Conservation (phyloP, 75 land plant species). For the Pseudotsuga menziesii region DNA sequence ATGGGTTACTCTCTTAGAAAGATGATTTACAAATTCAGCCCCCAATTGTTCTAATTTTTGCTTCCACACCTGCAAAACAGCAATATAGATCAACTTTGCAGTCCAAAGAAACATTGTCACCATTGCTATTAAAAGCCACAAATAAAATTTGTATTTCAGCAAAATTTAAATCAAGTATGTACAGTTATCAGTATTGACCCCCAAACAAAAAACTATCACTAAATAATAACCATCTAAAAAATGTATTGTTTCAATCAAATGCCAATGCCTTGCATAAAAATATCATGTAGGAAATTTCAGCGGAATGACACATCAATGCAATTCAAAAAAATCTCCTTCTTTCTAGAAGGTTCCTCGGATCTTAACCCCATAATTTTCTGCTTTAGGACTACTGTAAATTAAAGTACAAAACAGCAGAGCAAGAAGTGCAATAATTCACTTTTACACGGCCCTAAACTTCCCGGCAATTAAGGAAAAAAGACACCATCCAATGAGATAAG, state of each 20-base stretch:
- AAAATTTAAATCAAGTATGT: not conserved
- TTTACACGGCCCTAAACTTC: too few relatives aligned
- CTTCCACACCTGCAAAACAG: conserved; percentile 69
- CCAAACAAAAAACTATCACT: not conserved
- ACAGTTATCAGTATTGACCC: not conserved
- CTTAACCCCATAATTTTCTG: too few relatives aligned
- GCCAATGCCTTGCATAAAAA: not conserved
- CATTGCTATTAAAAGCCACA: not conserved
- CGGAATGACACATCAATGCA: too few relatives aligned
- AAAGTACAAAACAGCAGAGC: too few relatives aligned
- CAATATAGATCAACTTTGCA: not conserved
- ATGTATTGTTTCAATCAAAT: not conserved
- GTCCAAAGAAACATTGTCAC: not conserved
- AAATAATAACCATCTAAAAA: not conserved
- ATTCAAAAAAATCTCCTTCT: too few relatives aligned
- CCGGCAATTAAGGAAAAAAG: too few relatives aligned
- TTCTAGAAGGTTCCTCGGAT: too few relatives aligned
- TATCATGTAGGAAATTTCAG: not conserved
- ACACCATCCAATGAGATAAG: too few relatives aligned
- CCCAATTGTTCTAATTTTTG: conserved; percentile 74
- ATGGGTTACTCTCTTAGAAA: conserved; percentile 63
- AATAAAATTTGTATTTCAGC: not conserved
- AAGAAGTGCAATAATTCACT: too few relatives aligned
- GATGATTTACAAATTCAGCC: conserved; percentile 45
- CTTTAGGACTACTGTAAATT: too few relatives aligned